Evolutionary conservation across 2,329 filamentous ascomycete genomes (phyloP), one percentile per base, ranked within the genome.

Genomic region (Dissoconium aciculare): DNA sequence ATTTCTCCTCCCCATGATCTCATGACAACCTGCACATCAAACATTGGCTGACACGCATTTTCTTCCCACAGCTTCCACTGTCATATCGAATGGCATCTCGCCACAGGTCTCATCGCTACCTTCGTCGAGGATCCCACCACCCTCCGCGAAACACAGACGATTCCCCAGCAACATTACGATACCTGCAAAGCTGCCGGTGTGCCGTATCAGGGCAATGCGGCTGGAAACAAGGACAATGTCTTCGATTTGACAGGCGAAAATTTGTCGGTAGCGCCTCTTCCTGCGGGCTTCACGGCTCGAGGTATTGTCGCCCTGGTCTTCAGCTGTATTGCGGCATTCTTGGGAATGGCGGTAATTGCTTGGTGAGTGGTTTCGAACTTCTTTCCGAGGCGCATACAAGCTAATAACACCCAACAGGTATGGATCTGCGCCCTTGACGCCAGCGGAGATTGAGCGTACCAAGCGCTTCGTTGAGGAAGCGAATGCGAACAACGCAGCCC

Each of bases 261-360:
- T 33, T 55, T 49, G 19, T 60, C 65, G 2, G 66, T 71, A 0
- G 54, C 52, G 0, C 62, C 58, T 26, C 49, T 87, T 11, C 78
- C 79, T 0, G 63, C 58, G 1, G 80, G 80, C 1, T 84, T 85
- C 51, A 81, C 75, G 0, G 53, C 72, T 0, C 64, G 66, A 19
- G 82, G 81, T 5, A 78, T 79, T 26, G 67, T 83, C 1, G 81
- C 81, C 8, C 56, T 89, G 42, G 74, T 75, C 2, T 81, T 87
- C 48, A 81, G 75, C 46, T 69, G 67, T 39, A 39, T 84, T 3
- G 66, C 67, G 11, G 82, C 78, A 2, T 59, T 84, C 28, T 43
- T 81, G 5, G 81, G 81, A 5, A 63, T 84, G 43, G 63, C 56
- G 0, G 68, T 71, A 9, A 72, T 89, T 33, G 66, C 63, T 1